Base-by-base conservation (phyloP, 305 asterid genomes). In the Plantago lanceolata region DNA sequence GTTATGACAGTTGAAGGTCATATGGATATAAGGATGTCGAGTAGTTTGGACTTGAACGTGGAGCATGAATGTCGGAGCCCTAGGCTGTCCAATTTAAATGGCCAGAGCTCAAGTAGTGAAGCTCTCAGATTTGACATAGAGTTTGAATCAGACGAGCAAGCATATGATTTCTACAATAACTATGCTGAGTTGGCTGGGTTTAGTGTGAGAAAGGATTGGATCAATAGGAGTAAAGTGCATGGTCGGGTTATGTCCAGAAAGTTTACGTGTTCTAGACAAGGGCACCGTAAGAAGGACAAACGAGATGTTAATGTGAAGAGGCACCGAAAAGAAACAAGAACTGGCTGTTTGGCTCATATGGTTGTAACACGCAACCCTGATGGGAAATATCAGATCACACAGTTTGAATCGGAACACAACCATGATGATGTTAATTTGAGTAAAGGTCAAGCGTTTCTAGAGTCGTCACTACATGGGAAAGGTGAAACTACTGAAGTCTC, bases 161-260 rank as follows among this genome's bases (percentile, higher is more conserved):
- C 86, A 2, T 78, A 83, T 59, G 64, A 58, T 54, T 81, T 68
- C 70, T 83, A 83, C 66, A 68, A 67, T 45, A 81, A 65, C 70
- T 83, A 83, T 58, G 89, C 86, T 52, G 83, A 75, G 78, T 61
- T 84, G 78, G 84, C 64, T 21, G 89, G 89, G 63, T 84, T 84
- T 53, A 78, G 76, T 61, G 74, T 84, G 14, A 65, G 89, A 66
- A 84, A 84, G 73, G 89, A 84, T 54, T 84, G 89, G 89, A 83
- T 84, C 67, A 84, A 84, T 64, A 75, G 80, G 79, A 84, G 89
- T 74, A 84, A 83, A 76, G 83, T 84, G 44, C 89, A 81, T 65
- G 89, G 86, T 35, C 80, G 84, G 63, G 86, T 81, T 72, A 77
- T 81, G 82, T 84, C 86, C 50, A 78, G 85, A 71, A 83, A 83